phyloP scores from a whole-genome alignment of 768 basidiomycete species.

The Lentinula guzmanii region DNA sequence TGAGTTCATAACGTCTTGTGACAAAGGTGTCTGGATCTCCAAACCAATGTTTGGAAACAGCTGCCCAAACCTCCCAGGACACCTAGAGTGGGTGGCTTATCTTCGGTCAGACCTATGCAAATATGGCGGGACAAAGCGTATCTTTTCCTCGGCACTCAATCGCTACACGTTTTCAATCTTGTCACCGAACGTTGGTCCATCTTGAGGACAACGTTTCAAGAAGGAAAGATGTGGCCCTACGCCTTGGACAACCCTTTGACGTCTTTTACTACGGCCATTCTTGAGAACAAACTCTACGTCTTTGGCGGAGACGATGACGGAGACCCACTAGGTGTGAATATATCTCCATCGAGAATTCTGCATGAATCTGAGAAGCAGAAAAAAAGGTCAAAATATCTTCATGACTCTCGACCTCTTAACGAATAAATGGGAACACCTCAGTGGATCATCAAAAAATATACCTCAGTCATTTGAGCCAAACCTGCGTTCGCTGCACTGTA shows the following conservation, averaged over 20 bases:
- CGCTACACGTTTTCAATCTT: too few relatives aligned
- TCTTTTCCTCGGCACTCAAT: neutral
- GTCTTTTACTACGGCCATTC: too few relatives aligned
- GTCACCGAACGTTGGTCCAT: too few relatives aligned
- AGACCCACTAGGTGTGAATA: too few relatives aligned
- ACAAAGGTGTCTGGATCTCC: neutral
- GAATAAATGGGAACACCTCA: slow-evolving; percentile 14
- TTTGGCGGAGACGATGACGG: too few relatives aligned
- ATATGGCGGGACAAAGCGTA: slow-evolving; percentile 17
- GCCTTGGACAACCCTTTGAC: too few relatives aligned
- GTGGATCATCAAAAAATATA: slow-evolving; percentile 2
- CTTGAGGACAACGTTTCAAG: too few relatives aligned
- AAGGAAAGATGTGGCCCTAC: too few relatives aligned
- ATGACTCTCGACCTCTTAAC: slow-evolving; percentile 17
- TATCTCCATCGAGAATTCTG: too few relatives aligned
- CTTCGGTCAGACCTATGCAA: neutral
- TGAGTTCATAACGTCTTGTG: too few relatives aligned
- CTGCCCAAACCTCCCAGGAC: neutral
- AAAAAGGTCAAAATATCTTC: slow-evolving; percentile 17
- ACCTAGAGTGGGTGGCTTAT: neutral
- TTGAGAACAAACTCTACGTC: too few relatives aligned
- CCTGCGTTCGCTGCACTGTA: slow-evolving; percentile 12
- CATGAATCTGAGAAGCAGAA: too few relatives aligned
- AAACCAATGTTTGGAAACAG: neutral
- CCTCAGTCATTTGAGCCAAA: slow-evolving; percentile 12